Percentiles rank a stretch among this genome's conserved stretches.
These are phyloP conservation scores for Sicyos baderoa DNA, from an alignment of 306 rosid species.

Conservation along the genomic window DNA sequence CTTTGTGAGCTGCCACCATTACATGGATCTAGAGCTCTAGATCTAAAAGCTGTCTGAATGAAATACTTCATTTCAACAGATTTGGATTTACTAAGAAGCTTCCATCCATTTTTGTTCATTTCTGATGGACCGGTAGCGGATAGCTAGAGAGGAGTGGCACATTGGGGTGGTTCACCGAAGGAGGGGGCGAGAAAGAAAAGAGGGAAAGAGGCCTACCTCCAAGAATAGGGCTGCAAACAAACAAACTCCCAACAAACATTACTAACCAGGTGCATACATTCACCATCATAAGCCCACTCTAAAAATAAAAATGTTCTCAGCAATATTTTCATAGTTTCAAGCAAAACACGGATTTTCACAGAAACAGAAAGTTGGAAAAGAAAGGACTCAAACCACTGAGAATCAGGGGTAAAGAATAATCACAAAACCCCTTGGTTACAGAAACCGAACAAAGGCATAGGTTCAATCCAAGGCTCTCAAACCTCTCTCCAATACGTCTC, in stretches of 20 bases:
- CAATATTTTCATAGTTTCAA: not conserved
- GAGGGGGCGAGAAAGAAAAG: no score
- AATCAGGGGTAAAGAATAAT: not conserved
- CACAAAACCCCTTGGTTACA: not conserved
- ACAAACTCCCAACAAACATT: not conserved
- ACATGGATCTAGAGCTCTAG: no score
- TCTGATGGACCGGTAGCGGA: no score
- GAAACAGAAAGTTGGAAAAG: not conserved
- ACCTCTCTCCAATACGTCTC: not conserved
- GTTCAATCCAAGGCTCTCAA: not conserved
- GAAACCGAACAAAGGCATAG: not conserved
- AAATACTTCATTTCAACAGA: no score
- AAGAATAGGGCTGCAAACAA: not conserved
- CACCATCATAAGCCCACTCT: not conserved
- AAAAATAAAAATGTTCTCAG: not conserved
- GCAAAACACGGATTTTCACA: not conserved
- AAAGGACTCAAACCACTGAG: not conserved
- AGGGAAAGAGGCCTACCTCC: not conserved
- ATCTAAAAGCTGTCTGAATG: no score
- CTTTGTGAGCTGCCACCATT: no score
- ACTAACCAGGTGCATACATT: not conserved
- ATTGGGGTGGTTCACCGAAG: no score
- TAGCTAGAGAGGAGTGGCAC: no score
- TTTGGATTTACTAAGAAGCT: no score
- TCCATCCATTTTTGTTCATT: no score